These are phyloP conservation scores for Rhizophagus sp. DNA, from an alignment of 192 early-diverging fungal genomes.

Conservation along the genomic window DNA sequence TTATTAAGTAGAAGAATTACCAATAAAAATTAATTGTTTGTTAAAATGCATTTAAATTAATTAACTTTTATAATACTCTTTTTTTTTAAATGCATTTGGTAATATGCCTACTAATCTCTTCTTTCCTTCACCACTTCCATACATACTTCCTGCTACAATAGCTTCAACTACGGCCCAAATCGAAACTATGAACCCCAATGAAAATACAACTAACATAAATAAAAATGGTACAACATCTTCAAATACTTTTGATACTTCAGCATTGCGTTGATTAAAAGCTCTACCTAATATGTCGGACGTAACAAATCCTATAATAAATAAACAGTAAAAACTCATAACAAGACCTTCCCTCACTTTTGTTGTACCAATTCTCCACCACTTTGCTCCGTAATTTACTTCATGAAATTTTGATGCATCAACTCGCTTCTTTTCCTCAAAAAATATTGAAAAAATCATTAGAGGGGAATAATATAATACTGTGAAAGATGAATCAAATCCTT, in stretches of 20 bases:
- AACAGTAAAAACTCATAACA: constrained; percentile 26
- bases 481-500: constrained; percentile 27
- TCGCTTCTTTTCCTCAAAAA: constrained; percentile 31
- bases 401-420: constrained; percentile 32
- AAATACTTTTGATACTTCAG: constrained; percentile 26
- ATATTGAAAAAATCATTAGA: constrained; percentile 30
- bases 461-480: constrained; percentile 29
- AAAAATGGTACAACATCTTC: constrained; percentile 23
- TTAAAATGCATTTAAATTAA: background rate
- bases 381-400: constrained; percentile 32
- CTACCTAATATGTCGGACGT: constrained; percentile 21
- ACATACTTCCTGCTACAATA: constrained; percentile 4
- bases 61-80: background rate
- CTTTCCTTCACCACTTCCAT: constrained; percentile 29
- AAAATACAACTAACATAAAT: constrained; percentile 26
- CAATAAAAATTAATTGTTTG: background rate
- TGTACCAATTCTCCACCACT: constrained; percentile 30
- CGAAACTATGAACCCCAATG: constrained; percentile 12
- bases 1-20: too few species aligned
- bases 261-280: constrained; percentile 19
- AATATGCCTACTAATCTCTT: constrained; percentile 29
- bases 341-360: constrained; percentile 13
- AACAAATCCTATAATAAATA: constrained; percentile 20
- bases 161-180: constrained; percentile 29
- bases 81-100: constrained; percentile 26